A percentile compares a stretch with the other conserved stretches of the same genome.
Conservation (phyloP, 1,284 basidiomycete genomes). For the Cryptococcus wingfieldii region DNA sequence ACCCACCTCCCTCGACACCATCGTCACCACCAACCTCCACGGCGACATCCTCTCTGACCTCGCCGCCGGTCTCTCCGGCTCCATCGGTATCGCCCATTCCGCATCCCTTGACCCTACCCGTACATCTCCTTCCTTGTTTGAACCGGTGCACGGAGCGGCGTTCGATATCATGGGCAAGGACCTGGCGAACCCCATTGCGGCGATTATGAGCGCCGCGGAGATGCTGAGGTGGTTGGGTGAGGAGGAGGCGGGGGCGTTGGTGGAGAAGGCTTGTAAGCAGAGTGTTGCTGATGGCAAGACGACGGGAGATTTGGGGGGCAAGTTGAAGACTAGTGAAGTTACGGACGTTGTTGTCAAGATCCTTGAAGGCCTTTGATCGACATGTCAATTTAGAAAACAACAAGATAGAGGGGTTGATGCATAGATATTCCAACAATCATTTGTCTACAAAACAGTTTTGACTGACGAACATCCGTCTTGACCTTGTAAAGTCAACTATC, state of each 20-base stretch:
- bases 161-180: constrained; percentile 12
- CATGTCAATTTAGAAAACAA: too few species aligned
- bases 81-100: constrained; percentile 59
- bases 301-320: constrained; percentile 24
- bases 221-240: constrained; percentile 57
- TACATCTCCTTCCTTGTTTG: constrained; percentile 52
- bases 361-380: background rate
- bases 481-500: too few species aligned
- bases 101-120: constrained; percentile 57
- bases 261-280: constrained; percentile 55
- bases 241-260: constrained; percentile 51
- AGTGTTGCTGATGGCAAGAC: constrained; percentile 18
- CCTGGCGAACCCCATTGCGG: constrained; percentile 46
- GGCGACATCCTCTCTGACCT: constrained; percentile 57
- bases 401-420: too few species aligned
- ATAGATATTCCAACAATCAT: too few species aligned
- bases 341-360: constrained; percentile 13
- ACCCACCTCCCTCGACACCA: constrained; percentile 58
- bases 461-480: too few species aligned
- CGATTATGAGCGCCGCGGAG: constrained; percentile 59
- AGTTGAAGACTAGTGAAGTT: constrained; percentile 16
- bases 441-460: too few species aligned
- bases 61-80: constrained; percentile 58
- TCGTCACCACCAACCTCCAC: constrained; percentile 57
- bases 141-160: constrained; percentile 10